phyloP scores from a whole-genome alignment of 129 eudicot species.

The Flaveria robusta region DNA sequence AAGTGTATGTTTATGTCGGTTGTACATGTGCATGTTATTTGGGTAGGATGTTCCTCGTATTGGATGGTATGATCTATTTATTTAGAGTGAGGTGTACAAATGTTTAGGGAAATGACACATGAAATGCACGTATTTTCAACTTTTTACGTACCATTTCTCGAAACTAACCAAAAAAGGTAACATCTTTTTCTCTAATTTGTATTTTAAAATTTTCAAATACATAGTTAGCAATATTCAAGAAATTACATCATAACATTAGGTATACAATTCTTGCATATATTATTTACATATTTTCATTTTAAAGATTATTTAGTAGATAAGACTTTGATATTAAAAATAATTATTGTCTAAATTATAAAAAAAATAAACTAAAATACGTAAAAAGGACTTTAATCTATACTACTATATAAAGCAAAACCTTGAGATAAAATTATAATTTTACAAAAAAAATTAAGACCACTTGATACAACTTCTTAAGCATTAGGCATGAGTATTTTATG shows the following conservation, averaged over 20 bases:
- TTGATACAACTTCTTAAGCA: no score
- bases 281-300: background rate
- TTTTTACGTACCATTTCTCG: slow-evolving; percentile 20
- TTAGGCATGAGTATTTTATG: no score
- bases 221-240: background rate
- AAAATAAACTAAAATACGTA: background rate
- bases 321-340: background rate
- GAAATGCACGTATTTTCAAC: slow-evolving; percentile 20
- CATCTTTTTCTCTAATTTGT: background rate
- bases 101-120: slow-evolving; percentile 18
- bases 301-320: background rate
- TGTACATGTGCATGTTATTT: no score
- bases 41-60: background rate
- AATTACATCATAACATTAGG: background rate
- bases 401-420: no score
- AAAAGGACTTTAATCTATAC: no score
- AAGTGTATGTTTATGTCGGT: no score
- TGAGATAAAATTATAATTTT: no score
- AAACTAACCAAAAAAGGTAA: background rate
- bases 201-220: background rate
- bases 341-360: background rate
- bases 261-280: background rate
- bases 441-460: no score
- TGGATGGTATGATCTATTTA: background rate
- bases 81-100: slow-evolving; percentile 12